Conservation (phyloP, 345 rosid genomes). For the Moricandia arvensis region DNA sequence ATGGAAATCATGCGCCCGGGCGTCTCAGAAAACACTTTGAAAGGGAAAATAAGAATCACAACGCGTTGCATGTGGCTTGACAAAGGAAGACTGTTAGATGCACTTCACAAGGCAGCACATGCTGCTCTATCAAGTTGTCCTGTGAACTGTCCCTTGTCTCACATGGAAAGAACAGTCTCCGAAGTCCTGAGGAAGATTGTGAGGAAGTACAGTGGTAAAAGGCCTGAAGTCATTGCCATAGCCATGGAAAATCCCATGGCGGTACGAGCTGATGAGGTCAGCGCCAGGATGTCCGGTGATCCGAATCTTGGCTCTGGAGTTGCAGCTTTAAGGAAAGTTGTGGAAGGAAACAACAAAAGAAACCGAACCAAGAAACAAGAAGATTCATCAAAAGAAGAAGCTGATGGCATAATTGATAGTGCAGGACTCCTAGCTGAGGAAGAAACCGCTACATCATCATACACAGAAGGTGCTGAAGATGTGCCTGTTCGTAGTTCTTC, state of each 20-base stretch:
- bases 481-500: slow-evolving; percentile 23
- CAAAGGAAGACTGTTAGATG: slow-evolving; percentile 89
- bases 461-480: slow-evolving; percentile 40
- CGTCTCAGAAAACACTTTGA: slow-evolving; percentile 49
- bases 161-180: slow-evolving; percentile 87
- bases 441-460: slow-evolving; percentile 40
- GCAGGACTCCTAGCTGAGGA: slow-evolving; percentile 51
- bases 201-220: slow-evolving; percentile 89
- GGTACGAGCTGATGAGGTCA: slow-evolving; percentile 72
- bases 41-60: slow-evolving; percentile 90
- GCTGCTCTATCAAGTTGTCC: slow-evolving; percentile 93
- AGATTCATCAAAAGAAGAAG: slow-evolving; percentile 28
- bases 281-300: slow-evolving; percentile 60
- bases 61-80: slow-evolving; percentile 99
- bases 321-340: slow-evolving; percentile 55
- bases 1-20: slow-evolving; percentile 89
- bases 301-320: slow-evolving; percentile 53
- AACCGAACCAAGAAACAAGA: slow-evolving; percentile 31
- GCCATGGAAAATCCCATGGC: slow-evolving; percentile 80
- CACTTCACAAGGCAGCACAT: slow-evolving; percentile 88
- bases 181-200: slow-evolving; percentile 90
- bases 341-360: slow-evolving; percentile 45
- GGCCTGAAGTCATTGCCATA: slow-evolving; percentile 87
- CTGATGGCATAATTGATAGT: slow-evolving; percentile 47
- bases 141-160: slow-evolving; percentile 75